These are phyloP conservation scores for Ophiostoma novo-ulmi DNA, from an alignment of 2,329 filamentous ascomycete genomes.

Conservation along the genomic window DNA sequence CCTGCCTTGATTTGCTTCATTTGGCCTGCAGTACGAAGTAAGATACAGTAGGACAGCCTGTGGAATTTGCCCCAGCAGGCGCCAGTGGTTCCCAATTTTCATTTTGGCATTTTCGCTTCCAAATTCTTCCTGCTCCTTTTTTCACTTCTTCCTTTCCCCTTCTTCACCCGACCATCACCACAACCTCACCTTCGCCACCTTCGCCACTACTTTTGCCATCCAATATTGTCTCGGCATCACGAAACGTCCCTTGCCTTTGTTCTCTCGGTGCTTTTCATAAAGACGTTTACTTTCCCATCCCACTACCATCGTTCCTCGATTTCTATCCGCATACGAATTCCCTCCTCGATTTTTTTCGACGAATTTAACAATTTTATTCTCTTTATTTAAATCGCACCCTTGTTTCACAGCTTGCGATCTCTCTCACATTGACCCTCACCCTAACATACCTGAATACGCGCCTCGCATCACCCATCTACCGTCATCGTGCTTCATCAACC, in stretches of 20 bases:
- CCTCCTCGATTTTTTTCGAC: neutral
- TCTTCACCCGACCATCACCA: slow-evolving; percentile 11
- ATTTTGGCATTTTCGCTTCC: slow-evolving; percentile 16
- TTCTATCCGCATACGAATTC: neutral
- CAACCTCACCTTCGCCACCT: slow-evolving; percentile 9
- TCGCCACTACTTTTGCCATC: neutral
- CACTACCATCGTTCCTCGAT: neutral
- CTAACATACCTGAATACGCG: neutral
- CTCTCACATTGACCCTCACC: neutral
- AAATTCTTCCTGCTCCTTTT: slow-evolving; percentile 20
- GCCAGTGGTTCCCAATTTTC: slow-evolving; percentile 22
- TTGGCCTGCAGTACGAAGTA: neutral
- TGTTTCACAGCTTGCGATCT: slow-evolving; percentile 8
- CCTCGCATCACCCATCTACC: neutral
- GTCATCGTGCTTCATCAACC: neutral
- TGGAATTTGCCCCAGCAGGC: slow-evolving; percentile 23
- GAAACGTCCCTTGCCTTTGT: neutral
- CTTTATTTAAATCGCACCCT: neutral
- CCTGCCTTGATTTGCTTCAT: slow-evolving; percentile 14
- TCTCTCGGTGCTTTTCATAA: neutral
- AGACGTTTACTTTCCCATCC: neutral
- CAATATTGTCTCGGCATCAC: neutral
- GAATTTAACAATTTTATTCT: neutral
- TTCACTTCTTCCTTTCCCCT: slow-evolving; percentile 11
- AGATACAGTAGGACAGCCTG: neutral